Evolutionary conservation across 2,329 filamentous ascomycete species (phyloP), one percentile per base, ranked within the genome.

Genomic region (Microcyclosporella mali): DNA sequence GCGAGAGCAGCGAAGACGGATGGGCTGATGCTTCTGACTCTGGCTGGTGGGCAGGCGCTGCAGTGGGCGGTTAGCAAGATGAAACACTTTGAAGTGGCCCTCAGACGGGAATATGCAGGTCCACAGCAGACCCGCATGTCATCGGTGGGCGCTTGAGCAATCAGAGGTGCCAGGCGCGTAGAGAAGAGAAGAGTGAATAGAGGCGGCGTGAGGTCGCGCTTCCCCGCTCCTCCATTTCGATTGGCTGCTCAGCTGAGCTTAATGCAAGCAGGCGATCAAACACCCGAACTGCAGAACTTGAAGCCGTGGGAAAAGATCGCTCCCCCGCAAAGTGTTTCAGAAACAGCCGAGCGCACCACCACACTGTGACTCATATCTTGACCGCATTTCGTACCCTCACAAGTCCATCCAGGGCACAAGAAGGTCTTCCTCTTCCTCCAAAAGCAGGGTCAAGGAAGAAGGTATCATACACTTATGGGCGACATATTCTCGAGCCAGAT

Each of bases 31-130:
- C 47, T 33, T 42, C 48, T 54, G 46, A 53, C 38, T 50, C 51
- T 49, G 50, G 47, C 33, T 41, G 33, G 33, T 28, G 39, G 38
- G 48, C 49, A 58, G 52, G 49, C 50, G 53, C 50, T 44, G 15
- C 36, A 33, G 36, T 50, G 35, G 49, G 57, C 57, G 57, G 47
- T 42, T 56, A 52, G 44, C 38, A 52, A 57, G 55, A 60, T 58
- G 57, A 60, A 58, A 60, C 57, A 47, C 46, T 51, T 50, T 46
- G 34, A 38, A 17, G 17, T 30, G 43, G 44, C 28, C 19, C 6
- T 41, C 41, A 40, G 35, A 32, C 29, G 33, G 44, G 38, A 37
- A 35, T 30, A 45, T 43, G 49, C 37, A 32, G 10, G 29, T 16
- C 6, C 43, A 28, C 16, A n/a, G 35, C 17, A 15, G 35, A 7